Evolutionary conservation across 108 stramenopile species (phyloP).

Genomic region (Cyclotella sp.): DNA sequence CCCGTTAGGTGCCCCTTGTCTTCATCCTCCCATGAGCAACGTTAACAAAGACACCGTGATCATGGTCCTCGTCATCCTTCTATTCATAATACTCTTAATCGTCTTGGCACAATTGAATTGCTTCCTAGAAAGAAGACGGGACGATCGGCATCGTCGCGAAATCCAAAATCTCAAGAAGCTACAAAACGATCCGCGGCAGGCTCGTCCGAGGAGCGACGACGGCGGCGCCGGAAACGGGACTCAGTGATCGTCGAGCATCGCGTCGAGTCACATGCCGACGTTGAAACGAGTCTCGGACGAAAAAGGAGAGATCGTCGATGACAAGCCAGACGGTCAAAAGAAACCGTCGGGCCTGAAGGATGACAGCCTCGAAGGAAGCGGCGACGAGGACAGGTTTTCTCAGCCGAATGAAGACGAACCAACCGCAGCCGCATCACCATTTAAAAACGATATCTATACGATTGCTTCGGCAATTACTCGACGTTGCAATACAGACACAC

Average conservation of each 20-base stretch:
- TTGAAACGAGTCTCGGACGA: neutral
- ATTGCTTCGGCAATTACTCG: neutral
- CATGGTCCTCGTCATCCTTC: neutral
- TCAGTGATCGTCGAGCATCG: neutral
- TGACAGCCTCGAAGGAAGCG: neutral
- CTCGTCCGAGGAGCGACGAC: neutral
- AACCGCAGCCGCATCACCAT: no score
- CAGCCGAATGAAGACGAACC: neutral
- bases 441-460: neutral
- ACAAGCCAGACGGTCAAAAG: neutral
- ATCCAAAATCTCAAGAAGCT: slow-evolving; percentile 23
- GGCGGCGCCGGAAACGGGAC: neutral
- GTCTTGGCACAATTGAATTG: slow-evolving; percentile 40
- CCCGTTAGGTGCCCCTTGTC: no score
- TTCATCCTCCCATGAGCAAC: no score
- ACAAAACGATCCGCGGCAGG: neutral
- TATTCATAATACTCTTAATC: slow-evolving; percentile 25
- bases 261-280: slow-evolving; percentile 14
- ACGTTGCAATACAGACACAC: neutral
- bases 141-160: slow-evolving; percentile 21
- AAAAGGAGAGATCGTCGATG: neutral
- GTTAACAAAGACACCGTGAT: neutral
- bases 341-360: neutral
- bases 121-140: slow-evolving; percentile 45
- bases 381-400: slow-evolving; percentile 34